phyloP scores from a whole-genome alignment of 768 basidiomycete species.

The Boletus barrowsii region DNA sequence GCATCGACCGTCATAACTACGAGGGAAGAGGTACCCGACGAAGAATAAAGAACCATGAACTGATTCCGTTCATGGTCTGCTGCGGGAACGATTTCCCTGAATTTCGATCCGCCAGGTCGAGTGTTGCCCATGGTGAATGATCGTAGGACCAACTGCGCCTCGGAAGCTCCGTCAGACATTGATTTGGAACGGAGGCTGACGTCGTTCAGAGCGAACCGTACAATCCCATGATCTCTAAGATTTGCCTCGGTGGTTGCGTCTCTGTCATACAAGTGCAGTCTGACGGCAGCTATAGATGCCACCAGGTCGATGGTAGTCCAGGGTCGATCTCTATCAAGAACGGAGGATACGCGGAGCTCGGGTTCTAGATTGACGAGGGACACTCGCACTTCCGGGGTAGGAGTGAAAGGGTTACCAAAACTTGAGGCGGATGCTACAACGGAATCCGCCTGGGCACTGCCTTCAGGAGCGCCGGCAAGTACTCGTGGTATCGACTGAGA shows the following conservation, averaged over 20 bases:
- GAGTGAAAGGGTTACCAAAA: neutral
- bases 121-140: constrained; percentile 93
- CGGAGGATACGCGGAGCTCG: constrained; percentile 44
- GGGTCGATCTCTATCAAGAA: constrained; percentile 26
- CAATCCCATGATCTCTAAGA: constrained; percentile 78
- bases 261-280: constrained; percentile 82
- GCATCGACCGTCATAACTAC: constrained; percentile 88
- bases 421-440: constrained; percentile 16
- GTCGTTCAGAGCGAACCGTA: constrained; percentile 77
- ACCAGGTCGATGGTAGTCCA: constrained; percentile 74
- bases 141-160: constrained; percentile 83
- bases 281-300: constrained; percentile 66
- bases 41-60: constrained; percentile 89
- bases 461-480: constrained; percentile 49
- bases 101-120: constrained; percentile 73
- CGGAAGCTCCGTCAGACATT: constrained; percentile 77
- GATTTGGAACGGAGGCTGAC: constrained; percentile 78
- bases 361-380: constrained; percentile 41
- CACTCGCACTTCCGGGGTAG: constrained; percentile 1
- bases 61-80: constrained; percentile 86
- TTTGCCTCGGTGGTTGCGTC: constrained; percentile 53
- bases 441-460: constrained; percentile 30
- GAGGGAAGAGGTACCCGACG: constrained; percentile 63
- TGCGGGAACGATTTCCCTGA: constrained; percentile 93
- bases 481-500: constrained; percentile 67